Conservation (phyloP, 805 yeast species). For the Barnettozyma sp. region DNA sequence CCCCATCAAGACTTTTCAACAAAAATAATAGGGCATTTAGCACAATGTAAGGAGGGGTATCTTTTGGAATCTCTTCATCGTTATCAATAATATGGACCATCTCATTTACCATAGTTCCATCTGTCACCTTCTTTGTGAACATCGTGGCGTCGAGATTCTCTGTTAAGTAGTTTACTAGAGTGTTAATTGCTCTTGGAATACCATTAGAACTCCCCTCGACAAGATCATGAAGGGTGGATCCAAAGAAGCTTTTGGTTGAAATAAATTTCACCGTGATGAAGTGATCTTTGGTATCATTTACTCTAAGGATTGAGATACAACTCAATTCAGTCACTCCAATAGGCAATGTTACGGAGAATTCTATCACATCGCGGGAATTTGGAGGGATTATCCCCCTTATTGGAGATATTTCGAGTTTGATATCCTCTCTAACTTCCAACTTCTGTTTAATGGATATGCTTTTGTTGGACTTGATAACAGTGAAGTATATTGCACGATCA, state of each 20-base stretch:
- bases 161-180: constrained; percentile 26
- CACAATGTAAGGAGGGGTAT: constrained; percentile 23
- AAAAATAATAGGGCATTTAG: constrained; percentile 25
- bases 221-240: constrained; percentile 27
- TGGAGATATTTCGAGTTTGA: constrained; percentile 16
- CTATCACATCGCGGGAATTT: constrained; percentile 19
- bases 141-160: constrained; percentile 21
- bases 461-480: constrained; percentile 26
- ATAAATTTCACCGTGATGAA: constrained; percentile 26
- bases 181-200: constrained; percentile 28
- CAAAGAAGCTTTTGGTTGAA: constrained; percentile 25
- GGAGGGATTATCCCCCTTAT: constrained; percentile 25
- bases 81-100: constrained; percentile 19
- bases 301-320: constrained; percentile 24
- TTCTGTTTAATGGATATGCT: constrained; percentile 2
- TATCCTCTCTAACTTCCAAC: constrained; percentile 20
- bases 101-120: constrained; percentile 20
- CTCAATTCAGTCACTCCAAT: constrained; percentile 22
- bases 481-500: constrained; percentile 26
- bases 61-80: constrained; percentile 18
- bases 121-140: constrained; percentile 19
- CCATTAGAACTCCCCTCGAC: constrained; percentile 17
- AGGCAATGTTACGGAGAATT: constrained; percentile 21
- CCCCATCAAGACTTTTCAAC: constrained; percentile 32
- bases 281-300: constrained; percentile 27